Conservation (phyloP, 768 basidiomycete genomes). For the Mycena pura region DNA sequence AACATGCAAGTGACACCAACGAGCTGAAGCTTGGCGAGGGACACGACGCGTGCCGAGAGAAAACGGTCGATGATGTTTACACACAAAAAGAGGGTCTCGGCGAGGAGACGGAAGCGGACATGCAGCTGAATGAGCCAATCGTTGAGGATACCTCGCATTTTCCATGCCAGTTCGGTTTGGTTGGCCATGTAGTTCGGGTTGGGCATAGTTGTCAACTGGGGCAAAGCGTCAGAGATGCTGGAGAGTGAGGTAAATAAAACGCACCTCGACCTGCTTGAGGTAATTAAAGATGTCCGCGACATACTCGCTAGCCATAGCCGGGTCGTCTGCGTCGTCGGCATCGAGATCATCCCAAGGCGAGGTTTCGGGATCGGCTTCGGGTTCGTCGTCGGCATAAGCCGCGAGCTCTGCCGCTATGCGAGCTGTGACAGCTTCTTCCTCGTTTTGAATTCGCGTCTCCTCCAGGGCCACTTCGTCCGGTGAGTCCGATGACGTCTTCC, state of each 20-base stretch:
- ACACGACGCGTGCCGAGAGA: constrained; percentile 78
- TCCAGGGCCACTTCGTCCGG: constrained; percentile 49
- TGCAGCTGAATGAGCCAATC: constrained; percentile 99
- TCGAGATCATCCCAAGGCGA: constrained; percentile 90
- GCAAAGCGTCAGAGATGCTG: constrained; percentile 14
- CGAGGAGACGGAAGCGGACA: constrained; percentile 86
- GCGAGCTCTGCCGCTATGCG: constrained; percentile 59
- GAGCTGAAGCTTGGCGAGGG: constrained; percentile 92
- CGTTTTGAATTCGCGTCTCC: constrained; percentile 46
- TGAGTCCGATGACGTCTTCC: constrained; percentile 73
- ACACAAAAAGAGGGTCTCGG: constrained; percentile 94
- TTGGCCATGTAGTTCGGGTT: constrained; percentile 94
- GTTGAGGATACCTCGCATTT: constrained; percentile 92
- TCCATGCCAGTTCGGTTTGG: constrained; percentile 95
- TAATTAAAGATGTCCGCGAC: constrained; percentile 94
- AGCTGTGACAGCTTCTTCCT: constrained; percentile 52
- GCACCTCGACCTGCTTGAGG: constrained; percentile 87
- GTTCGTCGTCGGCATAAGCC: constrained; percentile 51
- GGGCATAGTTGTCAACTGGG: constrained; percentile 79
- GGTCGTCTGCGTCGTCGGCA: constrained; percentile 90
- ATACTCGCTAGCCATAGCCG: constrained; percentile 97
- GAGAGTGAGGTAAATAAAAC: constrained; percentile 21
- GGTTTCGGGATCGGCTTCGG: constrained; percentile 71
- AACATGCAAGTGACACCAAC: constrained; percentile 95
- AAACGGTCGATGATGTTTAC: constrained; percentile 93